These are phyloP conservation scores for Chenopodium suecicum DNA, from an alignment of 148 eudicot genomes.

Conservation along the genomic window DNA sequence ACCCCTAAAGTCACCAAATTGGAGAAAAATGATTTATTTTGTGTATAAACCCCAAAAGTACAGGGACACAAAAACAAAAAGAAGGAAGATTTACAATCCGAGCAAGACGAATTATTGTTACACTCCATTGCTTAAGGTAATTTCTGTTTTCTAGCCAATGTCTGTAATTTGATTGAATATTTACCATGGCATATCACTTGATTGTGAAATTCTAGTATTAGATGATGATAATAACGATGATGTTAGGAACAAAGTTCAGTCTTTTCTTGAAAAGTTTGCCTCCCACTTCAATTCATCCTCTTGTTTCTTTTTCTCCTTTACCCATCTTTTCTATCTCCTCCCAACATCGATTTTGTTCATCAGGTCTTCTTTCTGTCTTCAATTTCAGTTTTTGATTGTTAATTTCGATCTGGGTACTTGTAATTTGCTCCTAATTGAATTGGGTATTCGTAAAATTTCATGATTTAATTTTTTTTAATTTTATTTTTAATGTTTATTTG, in stretches of 20 bases:
- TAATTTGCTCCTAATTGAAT: not conserved
- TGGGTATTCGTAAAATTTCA: constrained; percentile 14
- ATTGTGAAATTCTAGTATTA: not conserved
- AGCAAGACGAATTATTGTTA: no score
- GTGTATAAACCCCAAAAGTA: no score
- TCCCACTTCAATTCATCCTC: constrained; percentile 11
- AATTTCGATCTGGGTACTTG: constrained; percentile 4
- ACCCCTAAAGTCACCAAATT: no score
- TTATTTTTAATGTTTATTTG: not conserved
- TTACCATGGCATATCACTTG: not conserved
- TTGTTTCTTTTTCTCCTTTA: not conserved
- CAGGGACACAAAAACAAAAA: no score
- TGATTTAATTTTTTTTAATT: not conserved
- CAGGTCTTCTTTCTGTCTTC: constrained; percentile 21
- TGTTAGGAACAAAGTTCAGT: constrained; percentile 10
- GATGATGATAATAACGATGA: constrained; percentile 13
- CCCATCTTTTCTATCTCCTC: constrained; percentile 12
- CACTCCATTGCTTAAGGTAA: not conserved
- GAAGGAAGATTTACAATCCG: no score
- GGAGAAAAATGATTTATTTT: no score
- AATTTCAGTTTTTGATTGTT: not conserved
- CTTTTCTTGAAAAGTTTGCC: constrained; percentile 16
- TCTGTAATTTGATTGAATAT: not conserved
- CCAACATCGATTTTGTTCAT: not conserved
- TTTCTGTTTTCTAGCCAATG: no score